phyloP scores from a whole-genome alignment of 2,329 filamentous ascomycete genomes.

The Botrytis pseudocinerea region DNA sequence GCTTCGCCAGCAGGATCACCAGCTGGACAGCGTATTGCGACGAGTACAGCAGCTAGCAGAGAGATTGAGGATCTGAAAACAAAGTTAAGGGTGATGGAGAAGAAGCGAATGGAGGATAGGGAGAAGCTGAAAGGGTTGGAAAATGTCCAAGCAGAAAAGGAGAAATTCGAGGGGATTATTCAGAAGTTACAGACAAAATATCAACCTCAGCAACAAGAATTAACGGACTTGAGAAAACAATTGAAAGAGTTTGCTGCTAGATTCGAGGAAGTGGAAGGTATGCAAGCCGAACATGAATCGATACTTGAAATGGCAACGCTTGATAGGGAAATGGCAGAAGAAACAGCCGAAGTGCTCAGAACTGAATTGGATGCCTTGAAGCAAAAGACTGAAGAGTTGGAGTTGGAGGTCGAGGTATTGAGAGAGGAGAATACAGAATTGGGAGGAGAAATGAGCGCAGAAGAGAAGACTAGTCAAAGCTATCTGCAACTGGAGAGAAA shows the following conservation, averaged over 20 bases:
- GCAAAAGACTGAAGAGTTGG: slow-evolving; percentile 75
- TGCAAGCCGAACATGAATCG: slow-evolving; percentile 82
- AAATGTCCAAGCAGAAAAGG: slow-evolving; percentile 71
- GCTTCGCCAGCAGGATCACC: slow-evolving; percentile 36
- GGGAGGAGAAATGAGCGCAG: slow-evolving; percentile 79
- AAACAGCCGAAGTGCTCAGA: slow-evolving; percentile 80
- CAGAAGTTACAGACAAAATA: slow-evolving; percentile 90
- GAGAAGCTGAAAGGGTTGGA: slow-evolving; percentile 81
- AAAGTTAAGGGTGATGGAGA: slow-evolving; percentile 83
- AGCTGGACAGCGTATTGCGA: slow-evolving; percentile 31
- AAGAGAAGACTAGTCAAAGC: slow-evolving; percentile 81
- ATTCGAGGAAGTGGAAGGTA: slow-evolving; percentile 67
- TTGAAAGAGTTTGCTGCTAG: slow-evolving; percentile 73
- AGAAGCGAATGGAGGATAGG: slow-evolving; percentile 80
- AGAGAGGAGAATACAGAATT: slow-evolving; percentile 85
- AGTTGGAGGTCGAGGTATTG: slow-evolving; percentile 84
- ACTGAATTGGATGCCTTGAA: slow-evolving; percentile 77
- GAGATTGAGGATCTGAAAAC: slow-evolving; percentile 87
- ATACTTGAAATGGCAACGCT: slow-evolving; percentile 83
- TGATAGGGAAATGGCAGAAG: slow-evolving; percentile 95
- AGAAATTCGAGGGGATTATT: slow-evolving; percentile 80
- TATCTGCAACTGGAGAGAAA: slow-evolving; percentile 91
- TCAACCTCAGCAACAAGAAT: slow-evolving; percentile 80
- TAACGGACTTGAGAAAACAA: slow-evolving; percentile 71
- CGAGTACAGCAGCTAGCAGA: slow-evolving; percentile 42